phyloP scores from a whole-genome alignment of 2,329 filamentous ascomycete species.

The Penicillium concentricum region DNA sequence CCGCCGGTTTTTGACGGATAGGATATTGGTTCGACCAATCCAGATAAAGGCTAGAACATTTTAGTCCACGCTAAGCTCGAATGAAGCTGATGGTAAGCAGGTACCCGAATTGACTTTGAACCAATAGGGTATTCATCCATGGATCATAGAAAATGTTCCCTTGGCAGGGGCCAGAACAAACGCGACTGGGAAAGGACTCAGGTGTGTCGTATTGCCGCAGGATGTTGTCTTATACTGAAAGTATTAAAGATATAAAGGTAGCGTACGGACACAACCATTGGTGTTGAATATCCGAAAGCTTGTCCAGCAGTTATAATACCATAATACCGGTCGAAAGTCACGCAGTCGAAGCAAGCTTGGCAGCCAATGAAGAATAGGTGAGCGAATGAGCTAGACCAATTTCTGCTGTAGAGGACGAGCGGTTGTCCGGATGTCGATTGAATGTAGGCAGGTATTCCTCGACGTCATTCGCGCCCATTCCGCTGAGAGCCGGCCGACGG shows the following conservation, averaged over 20 bases:
- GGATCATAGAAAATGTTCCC: slow-evolving; percentile 12
- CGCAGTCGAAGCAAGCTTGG: too few species aligned
- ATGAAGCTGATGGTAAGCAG: neutral
- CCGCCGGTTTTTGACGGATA: slow-evolving; percentile 24
- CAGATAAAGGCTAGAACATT: slow-evolving; percentile 4
- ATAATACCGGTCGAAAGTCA: too few species aligned
- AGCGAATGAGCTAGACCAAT: neutral
- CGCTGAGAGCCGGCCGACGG: slow-evolving; percentile 5
- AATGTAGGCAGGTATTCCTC: neutral
- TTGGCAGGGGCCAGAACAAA: slow-evolving; percentile 2
- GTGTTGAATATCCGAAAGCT: neutral
- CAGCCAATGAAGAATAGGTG: too few species aligned
- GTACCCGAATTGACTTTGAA: neutral
- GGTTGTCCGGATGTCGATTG: slow-evolving; percentile 1
- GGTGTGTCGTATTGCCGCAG: neutral
- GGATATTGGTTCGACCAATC: slow-evolving; percentile 16
- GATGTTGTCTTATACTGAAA: neutral
- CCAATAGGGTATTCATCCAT: slow-evolving; percentile 7
- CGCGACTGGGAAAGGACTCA: neutral
- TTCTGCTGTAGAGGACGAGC: neutral
- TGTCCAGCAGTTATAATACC: neutral
- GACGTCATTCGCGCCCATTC: slow-evolving; percentile 7
- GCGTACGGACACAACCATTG: too few species aligned
- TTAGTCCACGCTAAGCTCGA: neutral
- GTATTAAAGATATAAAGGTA: neutral